Evolutionary conservation across 306 rosid species (phyloP), one percentile per base, ranked within the genome.

Genomic region (Inga laurina): DNA sequence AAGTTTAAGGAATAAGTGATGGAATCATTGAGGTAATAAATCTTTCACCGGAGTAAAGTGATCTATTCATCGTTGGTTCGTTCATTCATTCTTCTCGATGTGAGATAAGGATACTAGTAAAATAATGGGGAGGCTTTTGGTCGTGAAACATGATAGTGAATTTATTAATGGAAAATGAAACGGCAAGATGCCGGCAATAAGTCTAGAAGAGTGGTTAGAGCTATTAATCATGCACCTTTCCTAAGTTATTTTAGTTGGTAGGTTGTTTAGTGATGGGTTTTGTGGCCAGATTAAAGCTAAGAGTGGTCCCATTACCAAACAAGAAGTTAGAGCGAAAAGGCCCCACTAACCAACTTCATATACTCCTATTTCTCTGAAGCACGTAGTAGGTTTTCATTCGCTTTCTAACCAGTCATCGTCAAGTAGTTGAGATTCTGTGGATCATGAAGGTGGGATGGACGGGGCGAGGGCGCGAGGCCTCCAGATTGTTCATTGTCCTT

Each of bases 241-340:
- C 59, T 12, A 16, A 67, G n/a, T 76, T 22, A 62, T 34, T 64
- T 64, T 71, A 76, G 83, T 79, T 80, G 86, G 73, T 85, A 82
- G 80, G 84, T 86, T 79, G 90, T 74, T 70, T 84, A 77, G 43
- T 39, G 79, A 85, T 80, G 80, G 90, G 85, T 54, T 81, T 75
- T 80, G 48, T 83, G 76, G 76, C 86, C 83, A 74, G 77, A 79
- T 85, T 81, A 86, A 34, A 84, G 83, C 84, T 19, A 49, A 13
- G 44, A 62, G 90, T 84, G 91, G 91, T 68, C 95, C 88, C 88
- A 41, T 49, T 70, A 41, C 76, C 84, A 75, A 87, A 83, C 57
- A 22, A 49, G 22, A 41, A 45, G 76, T 21, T 81, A 74, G 8
- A 8, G 46, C 12, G 70, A 78, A 59, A 27, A 59, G 78, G 77